Conservation (phyloP, 345 rosid genomes). For the Eucalyptus marginata region DNA sequence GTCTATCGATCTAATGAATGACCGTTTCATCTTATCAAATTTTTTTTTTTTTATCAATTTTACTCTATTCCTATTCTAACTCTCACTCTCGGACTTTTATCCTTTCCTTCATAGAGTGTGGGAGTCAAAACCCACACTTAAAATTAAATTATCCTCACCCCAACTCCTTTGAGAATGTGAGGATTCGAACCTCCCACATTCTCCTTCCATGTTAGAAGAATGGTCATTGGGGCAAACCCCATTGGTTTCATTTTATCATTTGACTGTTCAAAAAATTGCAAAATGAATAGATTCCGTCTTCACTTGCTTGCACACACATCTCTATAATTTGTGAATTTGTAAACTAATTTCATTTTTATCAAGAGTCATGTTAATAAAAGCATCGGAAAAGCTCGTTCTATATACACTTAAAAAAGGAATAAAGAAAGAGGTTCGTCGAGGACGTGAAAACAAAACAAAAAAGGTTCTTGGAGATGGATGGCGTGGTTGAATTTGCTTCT, state of each 20-base stretch:
- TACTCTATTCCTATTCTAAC: fast-evolving
- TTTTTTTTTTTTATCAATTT: no score
- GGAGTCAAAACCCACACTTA: no score
- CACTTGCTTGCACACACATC: neutral
- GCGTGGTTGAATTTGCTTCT: neutral
- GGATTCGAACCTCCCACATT: fast-evolving
- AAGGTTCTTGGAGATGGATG: neutral
- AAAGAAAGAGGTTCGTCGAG: neutral
- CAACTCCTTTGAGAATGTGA: no score
- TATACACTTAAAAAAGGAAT: neutral
- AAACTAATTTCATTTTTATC: no score
- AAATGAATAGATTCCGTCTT: neutral
- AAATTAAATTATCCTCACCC: fast-evolving
- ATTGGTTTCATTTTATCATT: neutral
- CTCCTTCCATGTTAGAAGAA: fast-evolving
- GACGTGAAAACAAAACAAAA: neutral
- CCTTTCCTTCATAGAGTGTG: fast-evolving
- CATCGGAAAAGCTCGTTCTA: neutral
- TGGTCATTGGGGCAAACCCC: fast-evolving
- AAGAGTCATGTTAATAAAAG: neutral
- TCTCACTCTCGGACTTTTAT: no score
- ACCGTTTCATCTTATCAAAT: no score
- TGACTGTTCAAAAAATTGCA: neutral
- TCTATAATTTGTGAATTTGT: neutral
- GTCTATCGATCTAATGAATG: no score